These are phyloP conservation scores for Ceratocystis destructans DNA, from an alignment of 2,329 filamentous ascomycete species.

Conservation along the genomic window DNA sequence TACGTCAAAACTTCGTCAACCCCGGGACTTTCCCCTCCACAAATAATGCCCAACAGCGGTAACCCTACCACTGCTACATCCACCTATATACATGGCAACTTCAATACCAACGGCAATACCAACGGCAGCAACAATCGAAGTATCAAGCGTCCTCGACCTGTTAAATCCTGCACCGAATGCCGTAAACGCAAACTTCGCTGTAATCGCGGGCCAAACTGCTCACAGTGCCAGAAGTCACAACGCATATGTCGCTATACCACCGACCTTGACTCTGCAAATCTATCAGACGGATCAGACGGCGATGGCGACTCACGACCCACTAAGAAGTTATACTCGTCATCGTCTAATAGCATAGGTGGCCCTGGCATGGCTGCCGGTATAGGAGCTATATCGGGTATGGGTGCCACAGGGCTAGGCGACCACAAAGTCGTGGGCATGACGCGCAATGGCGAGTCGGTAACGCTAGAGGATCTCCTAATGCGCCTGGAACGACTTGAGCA, in stretches of 20 bases:
- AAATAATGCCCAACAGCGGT: neutral
- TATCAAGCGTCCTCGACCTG: slow-evolving; percentile 40
- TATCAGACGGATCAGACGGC: slow-evolving; percentile 37
- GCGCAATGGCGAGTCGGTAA: slow-evolving; percentile 23
- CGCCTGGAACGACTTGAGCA: slow-evolving; percentile 43
- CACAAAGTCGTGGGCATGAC: slow-evolving; percentile 13
- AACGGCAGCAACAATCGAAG: slow-evolving; percentile 25
- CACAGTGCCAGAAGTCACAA: slow-evolving; percentile 44
- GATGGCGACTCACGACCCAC: slow-evolving; percentile 24
- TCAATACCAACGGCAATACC: neutral
- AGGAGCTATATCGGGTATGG: neutral
- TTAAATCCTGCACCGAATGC: slow-evolving; percentile 44
- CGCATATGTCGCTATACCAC: slow-evolving; percentile 39
- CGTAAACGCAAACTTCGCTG: slow-evolving; percentile 44
- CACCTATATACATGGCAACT: neutral
- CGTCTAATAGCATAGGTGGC: neutral
- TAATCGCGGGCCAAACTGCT: slow-evolving; percentile 42
- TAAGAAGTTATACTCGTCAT: slow-evolving; percentile 22
- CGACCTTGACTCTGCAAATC: slow-evolving; percentile 35
- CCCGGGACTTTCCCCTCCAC: slow-evolving; percentile 11
- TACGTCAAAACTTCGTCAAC: slow-evolving; percentile 16
- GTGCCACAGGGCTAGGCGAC: neutral
- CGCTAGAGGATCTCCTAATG: slow-evolving; percentile 35
- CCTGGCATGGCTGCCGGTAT: neutral
- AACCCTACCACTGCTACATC: slow-evolving; percentile 5